Percentiles rank a stretch among this genome's conserved stretches.
Evolutionary conservation across 306 rosid species (phyloP).

Genomic region (Quercus bicolor): DNA sequence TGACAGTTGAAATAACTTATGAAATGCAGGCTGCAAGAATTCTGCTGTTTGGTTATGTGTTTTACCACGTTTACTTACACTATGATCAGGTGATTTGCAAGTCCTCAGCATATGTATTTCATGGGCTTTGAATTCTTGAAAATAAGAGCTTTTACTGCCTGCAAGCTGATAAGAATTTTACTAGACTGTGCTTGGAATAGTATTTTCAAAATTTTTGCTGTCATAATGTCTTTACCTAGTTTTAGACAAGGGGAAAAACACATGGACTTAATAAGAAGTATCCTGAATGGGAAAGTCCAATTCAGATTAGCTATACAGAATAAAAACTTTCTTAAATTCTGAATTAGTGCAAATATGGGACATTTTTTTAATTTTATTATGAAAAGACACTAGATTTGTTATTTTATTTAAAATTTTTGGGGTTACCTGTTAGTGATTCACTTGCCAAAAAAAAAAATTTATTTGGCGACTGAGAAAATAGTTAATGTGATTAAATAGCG

Average conservation of each 20-base stretch:
- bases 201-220: neutral
- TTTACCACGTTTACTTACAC: constrained; percentile 86
- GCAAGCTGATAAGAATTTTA: neutral
- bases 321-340: neutral
- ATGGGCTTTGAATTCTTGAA: neutral
- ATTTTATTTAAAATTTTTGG: neutral
- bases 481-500: too few relatives aligned
- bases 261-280: neutral
- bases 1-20: constrained; percentile 22
- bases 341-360: neutral
- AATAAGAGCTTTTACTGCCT: neutral
- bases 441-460: too few relatives aligned
- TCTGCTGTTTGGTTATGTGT: constrained; percentile 71
- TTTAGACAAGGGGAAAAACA: neutral
- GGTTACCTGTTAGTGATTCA: too few relatives aligned
- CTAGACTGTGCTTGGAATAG: neutral
- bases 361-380: neutral
- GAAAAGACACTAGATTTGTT: neutral
- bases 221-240: neutral
- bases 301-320: neutral
- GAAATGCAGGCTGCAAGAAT: constrained; percentile 84
- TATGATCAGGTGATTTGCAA: constrained; percentile 64
- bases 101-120: constrained; percentile 8
- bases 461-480: too few relatives aligned
- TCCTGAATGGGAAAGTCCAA: neutral